phyloP scores from a whole-genome alignment of 2,329 filamentous ascomycete genomes.

The Botryotinia calthae region DNA sequence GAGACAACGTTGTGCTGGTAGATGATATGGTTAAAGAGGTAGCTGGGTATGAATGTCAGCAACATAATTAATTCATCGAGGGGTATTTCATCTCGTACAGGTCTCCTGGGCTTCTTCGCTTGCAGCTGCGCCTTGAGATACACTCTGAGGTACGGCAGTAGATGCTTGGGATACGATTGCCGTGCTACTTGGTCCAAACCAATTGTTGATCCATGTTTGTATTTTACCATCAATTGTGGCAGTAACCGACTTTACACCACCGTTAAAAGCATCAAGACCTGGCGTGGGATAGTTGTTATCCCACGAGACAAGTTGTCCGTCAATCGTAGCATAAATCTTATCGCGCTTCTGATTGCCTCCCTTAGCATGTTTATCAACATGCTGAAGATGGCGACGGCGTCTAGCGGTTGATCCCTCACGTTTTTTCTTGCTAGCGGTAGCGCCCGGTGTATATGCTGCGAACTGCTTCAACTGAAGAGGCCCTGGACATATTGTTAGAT shows the following conservation, averaged over 20 bases:
- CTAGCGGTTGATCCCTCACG: constrained; percentile 38
- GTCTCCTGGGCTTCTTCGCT: not conserved
- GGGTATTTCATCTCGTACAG: not conserved
- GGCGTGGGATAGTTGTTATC: constrained; percentile 25
- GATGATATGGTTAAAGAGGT: not conserved
- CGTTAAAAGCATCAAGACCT: not conserved
- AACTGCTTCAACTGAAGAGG: constrained; percentile 65
- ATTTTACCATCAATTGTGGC: constrained; percentile 17
- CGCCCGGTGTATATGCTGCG: constrained; percentile 62
- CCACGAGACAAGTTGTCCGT: constrained; percentile 32
- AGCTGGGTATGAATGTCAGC: not conserved
- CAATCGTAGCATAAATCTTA: constrained; percentile 37
- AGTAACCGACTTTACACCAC: not conserved
- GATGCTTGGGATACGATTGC: not conserved
- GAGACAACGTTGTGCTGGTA: not conserved
- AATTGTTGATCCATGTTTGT: constrained; percentile 19
- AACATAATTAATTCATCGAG: not conserved
- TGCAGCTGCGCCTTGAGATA: not conserved
- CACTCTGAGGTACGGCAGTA: not conserved
- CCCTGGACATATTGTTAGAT: constrained; percentile 42
- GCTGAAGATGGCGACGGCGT: constrained; percentile 29
- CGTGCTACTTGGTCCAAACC: constrained; percentile 8
- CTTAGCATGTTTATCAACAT: constrained; percentile 37
- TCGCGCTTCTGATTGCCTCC: constrained; percentile 39
- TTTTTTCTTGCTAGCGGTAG: constrained; percentile 36